Conservation (phyloP, 2,329 filamentous ascomycete genomes). For the Sporothrix globosa region DNA sequence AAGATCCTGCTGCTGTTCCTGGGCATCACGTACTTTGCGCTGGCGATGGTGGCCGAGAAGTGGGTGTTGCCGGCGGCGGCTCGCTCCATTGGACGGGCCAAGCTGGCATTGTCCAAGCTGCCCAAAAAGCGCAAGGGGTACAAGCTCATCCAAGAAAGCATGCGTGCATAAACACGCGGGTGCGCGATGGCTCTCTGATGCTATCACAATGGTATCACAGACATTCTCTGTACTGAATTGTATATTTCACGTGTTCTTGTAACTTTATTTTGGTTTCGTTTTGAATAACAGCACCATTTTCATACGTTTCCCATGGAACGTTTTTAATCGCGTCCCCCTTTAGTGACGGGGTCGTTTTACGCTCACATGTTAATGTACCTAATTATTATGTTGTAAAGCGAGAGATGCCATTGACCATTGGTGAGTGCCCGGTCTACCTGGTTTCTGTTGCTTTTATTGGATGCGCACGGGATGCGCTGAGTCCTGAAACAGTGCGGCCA, state of each 20-base stretch:
- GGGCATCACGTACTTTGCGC: slow-evolving; percentile 67
- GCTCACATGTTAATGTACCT: background rate
- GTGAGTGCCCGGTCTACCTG: no score
- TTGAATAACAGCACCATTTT: background rate
- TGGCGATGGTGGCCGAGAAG: slow-evolving; percentile 73
- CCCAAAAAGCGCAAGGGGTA: slow-evolving; percentile 84
- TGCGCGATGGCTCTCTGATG: background rate
- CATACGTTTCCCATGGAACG: background rate
- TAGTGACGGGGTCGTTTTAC: background rate
- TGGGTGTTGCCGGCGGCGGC: slow-evolving; percentile 71
- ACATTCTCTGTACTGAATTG: background rate
- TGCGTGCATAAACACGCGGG: slow-evolving; percentile 48
- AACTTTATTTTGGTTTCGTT: background rate
- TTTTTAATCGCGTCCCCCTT: no score
- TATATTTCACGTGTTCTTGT: background rate
- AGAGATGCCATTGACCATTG: slow-evolving; percentile 10
- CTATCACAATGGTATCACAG: background rate
- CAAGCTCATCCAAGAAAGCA: slow-evolving; percentile 75
- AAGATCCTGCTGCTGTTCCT: slow-evolving; percentile 71
- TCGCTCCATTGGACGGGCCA: slow-evolving; percentile 65
- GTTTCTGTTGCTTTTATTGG: slow-evolving; percentile 18
- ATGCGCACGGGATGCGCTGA: slow-evolving; percentile 19
- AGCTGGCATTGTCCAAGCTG: slow-evolving; percentile 59
- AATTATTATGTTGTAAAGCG: background rate
- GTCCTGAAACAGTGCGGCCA: slow-evolving; percentile 28